Percentiles rank a stretch among this genome's conserved stretches.
phyloP scores from a whole-genome alignment of 495 filamentous ascomycete species.

The Mytilinidion resinicola region DNA sequence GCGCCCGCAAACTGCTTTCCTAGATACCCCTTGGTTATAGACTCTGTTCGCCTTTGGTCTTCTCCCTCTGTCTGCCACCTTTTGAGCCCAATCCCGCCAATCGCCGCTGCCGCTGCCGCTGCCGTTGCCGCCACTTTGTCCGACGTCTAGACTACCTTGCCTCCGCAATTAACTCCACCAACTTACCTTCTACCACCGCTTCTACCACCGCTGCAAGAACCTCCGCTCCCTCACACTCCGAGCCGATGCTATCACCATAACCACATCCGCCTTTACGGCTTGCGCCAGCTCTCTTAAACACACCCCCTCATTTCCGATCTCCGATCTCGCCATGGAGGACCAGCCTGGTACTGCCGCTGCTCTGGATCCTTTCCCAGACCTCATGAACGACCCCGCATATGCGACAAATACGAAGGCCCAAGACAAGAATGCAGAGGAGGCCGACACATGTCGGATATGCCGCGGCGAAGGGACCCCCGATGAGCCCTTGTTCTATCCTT shows the following conservation, averaged over 20 bases:
- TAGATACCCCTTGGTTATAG: no score
- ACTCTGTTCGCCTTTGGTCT: no score
- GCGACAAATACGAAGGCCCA: constrained; percentile 28
- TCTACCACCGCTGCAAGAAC: neutral
- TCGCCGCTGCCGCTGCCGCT: no score
- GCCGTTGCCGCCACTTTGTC: no score
- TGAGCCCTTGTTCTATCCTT: constrained; percentile 92
- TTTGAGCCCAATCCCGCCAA: no score
- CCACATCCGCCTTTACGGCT: neutral
- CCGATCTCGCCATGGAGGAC: neutral
- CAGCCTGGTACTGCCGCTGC: neutral
- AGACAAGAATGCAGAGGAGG: constrained; percentile 38
- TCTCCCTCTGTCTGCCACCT: no score
- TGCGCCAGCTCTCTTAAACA: neutral
- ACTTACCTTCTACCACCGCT: neutral
- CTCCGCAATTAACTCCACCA: neutral
- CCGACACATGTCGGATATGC: constrained; percentile 92
- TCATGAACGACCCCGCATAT: constrained; percentile 63
- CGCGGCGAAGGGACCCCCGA: constrained; percentile 76
- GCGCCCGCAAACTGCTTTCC: no score
- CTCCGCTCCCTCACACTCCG: neutral
- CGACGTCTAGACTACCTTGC: no score
- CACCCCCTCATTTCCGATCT: neutral
- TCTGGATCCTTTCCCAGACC: constrained; percentile 39
- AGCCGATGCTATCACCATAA: no score